A percentile compares a stretch with the other conserved stretches of the same genome.
Evolutionary conservation across 1,284 basidiomycete genomes (phyloP).

Genomic region (Melampsora larici-populina): DNA sequence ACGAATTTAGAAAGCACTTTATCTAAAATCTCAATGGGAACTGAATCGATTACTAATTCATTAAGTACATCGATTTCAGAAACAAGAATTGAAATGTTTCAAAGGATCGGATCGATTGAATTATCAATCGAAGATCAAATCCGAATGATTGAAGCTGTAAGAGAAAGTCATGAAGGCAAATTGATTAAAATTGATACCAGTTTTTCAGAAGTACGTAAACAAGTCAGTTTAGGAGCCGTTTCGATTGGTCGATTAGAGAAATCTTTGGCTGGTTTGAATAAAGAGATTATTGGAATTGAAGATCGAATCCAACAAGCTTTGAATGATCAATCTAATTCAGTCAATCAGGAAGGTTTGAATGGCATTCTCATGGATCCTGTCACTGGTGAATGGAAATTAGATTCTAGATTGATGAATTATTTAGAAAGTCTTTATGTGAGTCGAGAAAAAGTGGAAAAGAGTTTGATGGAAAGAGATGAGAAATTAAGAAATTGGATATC

Average conservation of each 20-base stretch:
- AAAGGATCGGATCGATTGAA: neutral
- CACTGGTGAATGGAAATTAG: neutral
- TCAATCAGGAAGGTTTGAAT: neutral
- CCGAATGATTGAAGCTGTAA: neutral
- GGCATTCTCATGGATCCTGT: neutral
- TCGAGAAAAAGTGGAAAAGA: neutral
- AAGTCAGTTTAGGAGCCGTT: neutral
- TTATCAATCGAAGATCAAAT: neutral
- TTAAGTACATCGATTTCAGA: neutral
- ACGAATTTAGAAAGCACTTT: slow-evolving; percentile 14
- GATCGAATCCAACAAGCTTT: neutral
- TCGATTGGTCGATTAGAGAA: neutral
- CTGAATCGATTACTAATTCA: neutral
- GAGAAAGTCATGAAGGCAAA: neutral
- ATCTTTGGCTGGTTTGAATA: neutral
- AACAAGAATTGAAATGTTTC: neutral
- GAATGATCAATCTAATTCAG: neutral
- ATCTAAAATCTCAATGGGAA: slow-evolving; percentile 7
- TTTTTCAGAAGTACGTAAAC: neutral
- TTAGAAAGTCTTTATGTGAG: neutral
- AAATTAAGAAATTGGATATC: neutral
- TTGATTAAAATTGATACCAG: neutral
- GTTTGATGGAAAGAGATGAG: slow-evolving; percentile 2
- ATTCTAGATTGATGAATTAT: neutral
- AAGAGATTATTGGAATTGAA: neutral